Evolutionary conservation across 2,329 filamentous ascomycete genomes (phyloP).

Genomic region (Dissoconium aciculare): DNA sequence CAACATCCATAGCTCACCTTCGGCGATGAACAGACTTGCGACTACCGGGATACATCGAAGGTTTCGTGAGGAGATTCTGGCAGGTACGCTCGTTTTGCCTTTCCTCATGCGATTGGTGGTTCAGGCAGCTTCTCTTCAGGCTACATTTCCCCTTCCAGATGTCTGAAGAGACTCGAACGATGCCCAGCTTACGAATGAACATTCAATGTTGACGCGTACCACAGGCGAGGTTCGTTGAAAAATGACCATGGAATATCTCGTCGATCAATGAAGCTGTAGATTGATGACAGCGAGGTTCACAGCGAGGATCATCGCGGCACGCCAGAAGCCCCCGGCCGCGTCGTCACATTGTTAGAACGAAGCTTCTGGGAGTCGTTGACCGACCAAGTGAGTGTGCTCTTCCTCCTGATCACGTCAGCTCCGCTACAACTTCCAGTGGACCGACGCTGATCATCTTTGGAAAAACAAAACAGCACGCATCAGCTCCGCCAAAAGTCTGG

Average conservation of each 20-base stretch:
- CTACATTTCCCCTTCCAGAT: no score
- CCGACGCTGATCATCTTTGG: no score
- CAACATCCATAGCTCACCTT: background rate
- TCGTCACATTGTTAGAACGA: slow-evolving; percentile 80
- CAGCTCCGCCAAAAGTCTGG: slow-evolving; percentile 58
- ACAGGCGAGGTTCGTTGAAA: slow-evolving; percentile 18
- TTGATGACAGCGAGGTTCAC: slow-evolving; percentile 5
- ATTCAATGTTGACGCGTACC: background rate
- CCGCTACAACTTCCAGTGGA: background rate
- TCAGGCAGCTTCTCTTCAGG: no score
- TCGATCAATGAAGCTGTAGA: background rate
- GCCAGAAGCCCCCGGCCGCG: slow-evolving; percentile 69
- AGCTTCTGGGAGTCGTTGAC: slow-evolving; percentile 64
- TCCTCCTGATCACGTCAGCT: background rate
- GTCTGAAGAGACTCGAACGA: background rate
- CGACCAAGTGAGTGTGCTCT: slow-evolving; percentile 40
- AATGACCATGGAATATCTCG: background rate
- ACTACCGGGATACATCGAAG: slow-evolving; percentile 77
- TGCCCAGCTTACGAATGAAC: background rate
- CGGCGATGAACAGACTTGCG: slow-evolving; percentile 48
- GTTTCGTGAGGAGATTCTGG: slow-evolving; percentile 94
- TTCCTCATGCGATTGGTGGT: background rate
- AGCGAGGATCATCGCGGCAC: slow-evolving; percentile 94
- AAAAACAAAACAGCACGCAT: slow-evolving; percentile 41
- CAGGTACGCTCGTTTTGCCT: slow-evolving; percentile 59